Base-by-base conservation (phyloP, 768 basidiomycete species). In the Tricholomella constricta region DNA sequence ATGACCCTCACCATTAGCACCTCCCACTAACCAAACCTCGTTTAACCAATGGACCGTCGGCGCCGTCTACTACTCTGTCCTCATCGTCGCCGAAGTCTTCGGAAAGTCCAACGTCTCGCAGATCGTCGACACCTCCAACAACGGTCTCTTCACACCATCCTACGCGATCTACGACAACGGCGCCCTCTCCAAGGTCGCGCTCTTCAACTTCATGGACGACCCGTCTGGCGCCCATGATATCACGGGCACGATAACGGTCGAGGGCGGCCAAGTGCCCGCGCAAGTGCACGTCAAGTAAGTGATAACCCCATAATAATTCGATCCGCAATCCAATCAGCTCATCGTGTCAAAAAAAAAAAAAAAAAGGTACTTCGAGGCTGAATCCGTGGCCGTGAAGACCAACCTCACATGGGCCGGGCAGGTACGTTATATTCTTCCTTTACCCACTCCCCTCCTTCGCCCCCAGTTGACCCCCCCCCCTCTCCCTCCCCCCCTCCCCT, bases 361-460 rank as follows among this genome's bases (percentile, higher is more conserved):
- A 7, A 48, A 42, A 41, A 83, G 84, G 62, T 89, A 86, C 58
- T 72, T 88, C 20, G 49, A 59, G 1, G 85, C 89, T 1, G 64
- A 72, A 0, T 79, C 79, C 1, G 83, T 89, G 2, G 70, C 80
- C 2, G 79, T 82, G 53, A 85, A 82, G 60, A 74, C 71, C 48
- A 83, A 88, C 62, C 82, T 91, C 53, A 85, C 82, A 0, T 92
- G 90, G 89, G 90, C 86, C 6, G 82, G 83, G 6, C 90, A 89
- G 72, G 86, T 86, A 34, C 22, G 42, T n/a, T 11, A 11, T 29
- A 6, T 29, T 6, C 29, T 5, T 43, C 29, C 12, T 19, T 20
- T 35, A 37, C 15, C 15, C 29, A 23, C n/a, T 12, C 11, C 11
- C 11, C 32, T 4, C 20, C 14, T 20, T 11, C 14, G 5, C 11